Percentiles rank a stretch among this genome's conserved stretches.
Evolutionary conservation across 345 rosid species (phyloP).

Genomic region (Pistacia vera): DNA sequence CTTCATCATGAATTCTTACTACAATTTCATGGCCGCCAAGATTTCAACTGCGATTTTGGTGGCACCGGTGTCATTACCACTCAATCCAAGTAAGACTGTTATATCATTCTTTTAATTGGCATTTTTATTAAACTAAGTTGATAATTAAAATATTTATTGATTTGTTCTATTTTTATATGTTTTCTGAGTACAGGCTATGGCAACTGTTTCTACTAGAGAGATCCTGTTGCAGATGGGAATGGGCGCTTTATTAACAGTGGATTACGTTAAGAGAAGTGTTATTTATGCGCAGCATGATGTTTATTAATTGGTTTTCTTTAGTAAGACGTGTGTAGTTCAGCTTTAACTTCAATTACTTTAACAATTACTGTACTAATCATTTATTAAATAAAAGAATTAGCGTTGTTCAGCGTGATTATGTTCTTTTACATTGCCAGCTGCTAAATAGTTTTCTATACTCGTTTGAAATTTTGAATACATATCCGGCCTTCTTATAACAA

Average conservation of each 20-base stretch:
- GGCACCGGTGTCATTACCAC: conserved; percentile 43
- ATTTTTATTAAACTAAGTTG: background rate
- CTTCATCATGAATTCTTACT: conserved; percentile 71
- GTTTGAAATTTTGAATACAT: too few species aligned
- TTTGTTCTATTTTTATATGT: background rate
- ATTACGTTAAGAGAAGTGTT: background rate
- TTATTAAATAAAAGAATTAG: too few species aligned
- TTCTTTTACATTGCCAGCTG: too few species aligned
- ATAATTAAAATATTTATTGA: background rate
- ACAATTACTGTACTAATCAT: too few species aligned
- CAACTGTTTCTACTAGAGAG: conserved; percentile 27
- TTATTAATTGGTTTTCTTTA: too few species aligned
- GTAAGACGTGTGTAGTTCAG: too few species aligned
- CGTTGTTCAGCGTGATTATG: too few species aligned
- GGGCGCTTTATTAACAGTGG: background rate
- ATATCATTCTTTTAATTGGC: background rate
- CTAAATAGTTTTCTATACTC: too few species aligned
- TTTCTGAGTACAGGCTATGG: conserved; percentile 33
- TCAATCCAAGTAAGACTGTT: conserved; percentile 52
- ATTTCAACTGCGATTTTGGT: conserved; percentile 50
- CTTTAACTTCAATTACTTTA: too few species aligned
- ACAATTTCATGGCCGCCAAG: conserved; percentile 45
- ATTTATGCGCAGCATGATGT: too few species aligned
- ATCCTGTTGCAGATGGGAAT: background rate
- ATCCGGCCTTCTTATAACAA: too few species aligned